Conservation (phyloP, 2,329 filamentous ascomycete species). For the Colletotrichum echinochloae region DNA sequence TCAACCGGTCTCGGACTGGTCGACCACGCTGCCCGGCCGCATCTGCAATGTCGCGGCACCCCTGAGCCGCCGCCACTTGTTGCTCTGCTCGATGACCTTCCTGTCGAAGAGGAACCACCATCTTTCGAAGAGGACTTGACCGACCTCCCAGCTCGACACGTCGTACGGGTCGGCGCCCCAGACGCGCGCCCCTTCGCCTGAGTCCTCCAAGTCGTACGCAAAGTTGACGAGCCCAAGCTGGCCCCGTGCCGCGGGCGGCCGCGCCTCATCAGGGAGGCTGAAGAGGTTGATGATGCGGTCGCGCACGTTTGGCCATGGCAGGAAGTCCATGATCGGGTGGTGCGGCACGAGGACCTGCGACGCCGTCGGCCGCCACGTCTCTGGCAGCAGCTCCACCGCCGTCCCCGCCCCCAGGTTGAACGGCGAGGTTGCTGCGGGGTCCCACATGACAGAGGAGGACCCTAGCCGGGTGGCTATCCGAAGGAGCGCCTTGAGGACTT, state of each 20-base stretch:
- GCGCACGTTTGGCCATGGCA: constrained; percentile 68
- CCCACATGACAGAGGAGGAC: constrained; percentile 57
- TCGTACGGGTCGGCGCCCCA: constrained; percentile 63
- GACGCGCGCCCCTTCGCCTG: constrained; percentile 62
- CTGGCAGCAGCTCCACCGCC: constrained; percentile 55
- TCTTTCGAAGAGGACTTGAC: constrained; percentile 66
- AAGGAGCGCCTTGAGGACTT: constrained; percentile 59
- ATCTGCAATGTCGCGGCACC: constrained; percentile 50
- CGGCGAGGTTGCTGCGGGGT: constrained; percentile 58
- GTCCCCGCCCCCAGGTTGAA: constrained; percentile 53
- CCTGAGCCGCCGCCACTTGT: constrained; percentile 60
- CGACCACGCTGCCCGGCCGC: constrained; percentile 13
- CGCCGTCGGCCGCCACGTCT: constrained; percentile 62
- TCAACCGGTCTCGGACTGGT: constrained; percentile 22
- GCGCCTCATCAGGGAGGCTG: constrained; percentile 58
- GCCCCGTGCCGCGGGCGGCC: constrained; percentile 60
- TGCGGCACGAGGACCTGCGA: constrained; percentile 64
- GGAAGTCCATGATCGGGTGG: constrained; percentile 67
- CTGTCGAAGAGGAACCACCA: constrained; percentile 73
- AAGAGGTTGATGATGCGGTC: constrained; percentile 66
- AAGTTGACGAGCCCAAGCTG: constrained; percentile 63
- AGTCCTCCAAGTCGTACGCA: constrained; percentile 69
- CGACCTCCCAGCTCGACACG: constrained; percentile 66
- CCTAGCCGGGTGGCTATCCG: constrained; percentile 62
- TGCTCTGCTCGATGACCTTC: constrained; percentile 64